phyloP scores from a whole-genome alignment of 805 yeast species.

The Lipomyces spencermartinsiae region DNA sequence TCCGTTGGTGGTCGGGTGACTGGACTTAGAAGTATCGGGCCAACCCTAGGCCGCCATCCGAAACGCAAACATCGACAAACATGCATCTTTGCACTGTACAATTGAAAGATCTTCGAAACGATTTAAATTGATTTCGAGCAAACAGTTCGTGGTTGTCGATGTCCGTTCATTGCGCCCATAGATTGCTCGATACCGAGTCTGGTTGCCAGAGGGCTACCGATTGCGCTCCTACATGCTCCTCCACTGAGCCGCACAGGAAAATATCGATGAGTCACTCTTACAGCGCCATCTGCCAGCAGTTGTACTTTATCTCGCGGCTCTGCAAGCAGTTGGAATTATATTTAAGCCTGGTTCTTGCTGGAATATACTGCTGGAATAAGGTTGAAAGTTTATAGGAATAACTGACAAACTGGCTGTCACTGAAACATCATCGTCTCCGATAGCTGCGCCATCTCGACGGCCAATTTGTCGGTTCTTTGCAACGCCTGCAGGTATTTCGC shows the following conservation, averaged over 20 bases:
- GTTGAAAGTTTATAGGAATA: background rate
- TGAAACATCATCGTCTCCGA: background rate
- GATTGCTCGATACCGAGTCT: too few relatives aligned
- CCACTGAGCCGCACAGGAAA: background rate
- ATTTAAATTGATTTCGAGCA: background rate
- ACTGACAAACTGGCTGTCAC: constrained; percentile 11
- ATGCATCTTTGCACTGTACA: background rate
- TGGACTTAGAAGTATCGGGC: background rate
- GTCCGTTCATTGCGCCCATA: background rate
- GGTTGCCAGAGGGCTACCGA: too few relatives aligned
- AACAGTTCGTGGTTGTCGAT: background rate
- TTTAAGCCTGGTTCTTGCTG: background rate
- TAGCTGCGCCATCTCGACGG: constrained; percentile 11
- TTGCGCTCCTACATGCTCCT: too few relatives aligned
- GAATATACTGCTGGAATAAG: background rate
- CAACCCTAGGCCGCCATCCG: background rate
- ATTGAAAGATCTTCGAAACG: background rate
- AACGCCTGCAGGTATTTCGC: constrained; percentile 18
- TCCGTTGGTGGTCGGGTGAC: background rate
- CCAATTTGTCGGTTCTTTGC: constrained; percentile 20
- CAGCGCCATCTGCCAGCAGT: background rate
- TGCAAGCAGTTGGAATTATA: background rate
- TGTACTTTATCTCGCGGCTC: background rate
- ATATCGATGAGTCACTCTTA: background rate
- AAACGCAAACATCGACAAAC: background rate